Evolutionary conservation across 345 rosid species (phyloP).

Genomic region (Populus euphratica): DNA sequence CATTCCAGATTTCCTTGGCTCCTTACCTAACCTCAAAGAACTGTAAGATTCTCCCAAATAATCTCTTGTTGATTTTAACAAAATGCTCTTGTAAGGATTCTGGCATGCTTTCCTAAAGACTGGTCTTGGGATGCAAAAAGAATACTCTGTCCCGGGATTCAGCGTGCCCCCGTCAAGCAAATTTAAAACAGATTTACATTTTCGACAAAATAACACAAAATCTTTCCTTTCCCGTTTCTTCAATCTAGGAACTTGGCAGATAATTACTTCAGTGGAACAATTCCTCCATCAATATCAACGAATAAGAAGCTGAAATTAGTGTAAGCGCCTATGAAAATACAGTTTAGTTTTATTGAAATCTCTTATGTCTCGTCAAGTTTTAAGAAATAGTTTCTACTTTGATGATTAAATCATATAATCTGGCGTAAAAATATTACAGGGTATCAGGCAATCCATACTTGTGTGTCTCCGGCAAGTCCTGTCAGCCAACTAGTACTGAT

Average conservation of each 20-base stretch:
- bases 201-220: background rate
- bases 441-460: conserved; percentile 15
- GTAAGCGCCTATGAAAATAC: conserved; percentile 19
- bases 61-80: background rate
- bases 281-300: conserved; percentile 18
- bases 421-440: conserved; percentile 1
- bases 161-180: background rate
- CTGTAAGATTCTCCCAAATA: conserved; percentile 13
- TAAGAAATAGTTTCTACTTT: background rate
- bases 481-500: conserved; percentile 10
- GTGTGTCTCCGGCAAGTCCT: conserved; percentile 37
- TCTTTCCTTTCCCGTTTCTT: background rate
- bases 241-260: conserved; percentile 20
- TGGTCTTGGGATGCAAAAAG: too few relatives aligned
- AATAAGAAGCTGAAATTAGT: conserved; percentile 20
- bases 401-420: conserved; percentile 1
- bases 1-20: conserved; percentile 28
- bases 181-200: background rate
- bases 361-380: background rate
- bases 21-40: conserved; percentile 4
- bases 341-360: background rate
- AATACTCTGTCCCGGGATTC: background rate
- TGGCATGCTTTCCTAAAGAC: background rate
- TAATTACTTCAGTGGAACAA: conserved; percentile 17
- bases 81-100: background rate